Percentiles rank a stretch among this genome's conserved stretches.
Evolutionary conservation across 352 stramenopile genomes (phyloP).

Genomic region (Phytopythium kandeliae): DNA sequence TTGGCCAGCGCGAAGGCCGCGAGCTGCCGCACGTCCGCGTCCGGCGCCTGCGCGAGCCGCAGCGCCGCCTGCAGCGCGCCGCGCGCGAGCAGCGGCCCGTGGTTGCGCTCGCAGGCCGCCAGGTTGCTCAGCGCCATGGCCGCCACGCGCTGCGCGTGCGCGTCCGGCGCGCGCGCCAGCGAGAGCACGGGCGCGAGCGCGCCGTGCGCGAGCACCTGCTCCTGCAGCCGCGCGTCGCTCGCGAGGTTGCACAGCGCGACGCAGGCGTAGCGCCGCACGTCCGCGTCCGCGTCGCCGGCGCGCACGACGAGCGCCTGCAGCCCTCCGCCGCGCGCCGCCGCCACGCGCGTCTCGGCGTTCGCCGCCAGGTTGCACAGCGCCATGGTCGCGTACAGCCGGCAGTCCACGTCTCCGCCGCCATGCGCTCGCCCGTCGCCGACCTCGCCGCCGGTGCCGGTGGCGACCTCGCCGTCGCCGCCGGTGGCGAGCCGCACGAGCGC

Average conservation of each 20-base stretch:
- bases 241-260: conserved; percentile 95
- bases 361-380: conserved; percentile 94
- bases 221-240: conserved; percentile 86
- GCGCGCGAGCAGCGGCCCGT: conserved; percentile 87
- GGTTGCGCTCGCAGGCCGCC: conserved; percentile 92
- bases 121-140: conserved; percentile 95
- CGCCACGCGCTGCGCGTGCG: conserved; percentile 87
- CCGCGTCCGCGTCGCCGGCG: conserved; percentile 85
- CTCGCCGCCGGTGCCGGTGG: too few species aligned
- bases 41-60: conserved; percentile 53
- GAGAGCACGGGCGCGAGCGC: conserved; percentile 84
- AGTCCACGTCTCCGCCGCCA: too few species aligned
- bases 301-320: conserved; percentile 89
- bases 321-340: conserved; percentile 85
- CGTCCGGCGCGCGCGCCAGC: conserved; percentile 33
- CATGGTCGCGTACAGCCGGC: conserved; percentile 93
- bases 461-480: conserved; percentile 76
- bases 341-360: conserved; percentile 87
- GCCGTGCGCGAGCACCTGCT: conserved; percentile 91
- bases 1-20: conserved; percentile 92
- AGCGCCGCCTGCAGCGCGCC: conserved; percentile 83
- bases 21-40: conserved; percentile 87
- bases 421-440: too few species aligned
- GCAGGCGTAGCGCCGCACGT: conserved; percentile 87
- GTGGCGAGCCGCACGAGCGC: conserved; percentile 83